Conservation (phyloP, 2,329 filamentous ascomycete species). For the Volutella citrinella region DNA sequence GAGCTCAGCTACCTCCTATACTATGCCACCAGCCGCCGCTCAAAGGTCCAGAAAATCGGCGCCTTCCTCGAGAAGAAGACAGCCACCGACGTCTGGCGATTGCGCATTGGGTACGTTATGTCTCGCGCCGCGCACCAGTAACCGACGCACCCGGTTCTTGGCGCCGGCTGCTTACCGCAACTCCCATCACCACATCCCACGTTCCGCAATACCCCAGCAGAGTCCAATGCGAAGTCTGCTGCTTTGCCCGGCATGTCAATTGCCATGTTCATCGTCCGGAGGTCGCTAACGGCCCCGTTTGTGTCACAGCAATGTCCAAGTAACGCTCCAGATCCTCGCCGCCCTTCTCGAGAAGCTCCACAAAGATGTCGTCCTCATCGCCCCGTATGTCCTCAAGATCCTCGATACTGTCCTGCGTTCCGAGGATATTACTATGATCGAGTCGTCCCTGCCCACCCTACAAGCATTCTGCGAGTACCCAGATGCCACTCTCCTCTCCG, state of each 20-base stretch:
- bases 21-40: slow-evolving; percentile 90
- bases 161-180: not conserved
- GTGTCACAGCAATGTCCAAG: slow-evolving; percentile 74
- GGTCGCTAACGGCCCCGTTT: too few species aligned
- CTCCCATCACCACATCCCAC: slow-evolving; percentile 3
- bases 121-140: slow-evolving; percentile 1
- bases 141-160: slow-evolving; percentile 14
- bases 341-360: slow-evolving; percentile 91
- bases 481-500: slow-evolving; percentile 79
- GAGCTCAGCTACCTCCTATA: slow-evolving; percentile 96
- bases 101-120: slow-evolving; percentile 71
- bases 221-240: too few species aligned
- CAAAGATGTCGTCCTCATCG: slow-evolving; percentile 86
- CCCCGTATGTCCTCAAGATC: slow-evolving; percentile 78
- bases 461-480: slow-evolving; percentile 86
- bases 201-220: too few species aligned
- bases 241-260: too few species aligned
- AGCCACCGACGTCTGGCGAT: slow-evolving; percentile 84
- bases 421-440: slow-evolving; percentile 86
- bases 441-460: slow-evolving; percentile 84
- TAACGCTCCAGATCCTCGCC: slow-evolving; percentile 88
- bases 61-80: slow-evolving; percentile 93
- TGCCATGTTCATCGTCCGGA: too few species aligned
- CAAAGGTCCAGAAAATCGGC: slow-evolving; percentile 95
- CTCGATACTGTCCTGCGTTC: slow-evolving; percentile 80